Evolutionary conservation across 2,329 filamentous ascomycete species (phyloP).

Genomic region (Orbilia oligospora): DNA sequence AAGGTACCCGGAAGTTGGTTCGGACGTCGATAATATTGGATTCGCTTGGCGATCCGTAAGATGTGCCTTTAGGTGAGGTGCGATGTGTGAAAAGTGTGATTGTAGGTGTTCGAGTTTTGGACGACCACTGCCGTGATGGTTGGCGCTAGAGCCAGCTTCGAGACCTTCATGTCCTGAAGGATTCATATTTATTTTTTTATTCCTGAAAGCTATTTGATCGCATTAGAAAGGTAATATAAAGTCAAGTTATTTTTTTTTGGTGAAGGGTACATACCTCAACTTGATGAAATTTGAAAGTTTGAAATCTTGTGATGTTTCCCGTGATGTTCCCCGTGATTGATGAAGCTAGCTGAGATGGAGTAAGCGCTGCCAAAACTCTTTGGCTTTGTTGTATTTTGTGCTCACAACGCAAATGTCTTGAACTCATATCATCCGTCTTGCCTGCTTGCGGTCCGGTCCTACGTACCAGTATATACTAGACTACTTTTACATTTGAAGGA

Average conservation of each 20-base stretch:
- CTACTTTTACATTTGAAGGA: too few species aligned
- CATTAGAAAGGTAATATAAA: background rate
- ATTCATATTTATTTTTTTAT: conserved; percentile 39
- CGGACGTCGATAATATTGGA: conserved; percentile 62
- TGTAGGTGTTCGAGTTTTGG: conserved; percentile 56
- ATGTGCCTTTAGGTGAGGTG: conserved; percentile 62
- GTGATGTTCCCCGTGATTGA: conserved; percentile 14
- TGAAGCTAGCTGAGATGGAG: conserved; percentile 15
- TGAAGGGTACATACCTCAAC: background rate
- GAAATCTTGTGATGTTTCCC: conserved; percentile 6
- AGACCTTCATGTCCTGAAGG: conserved; percentile 20
- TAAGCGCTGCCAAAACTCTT: conserved; percentile 1
- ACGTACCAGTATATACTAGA: too few species aligned
- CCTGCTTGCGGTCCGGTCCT: too few species aligned
- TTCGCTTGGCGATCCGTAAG: conserved; percentile 63
- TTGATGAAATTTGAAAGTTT: background rate
- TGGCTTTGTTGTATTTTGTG: background rate
- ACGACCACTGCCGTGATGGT: conserved; percentile 24
- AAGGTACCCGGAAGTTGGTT: conserved; percentile 55
- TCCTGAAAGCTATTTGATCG: background rate
- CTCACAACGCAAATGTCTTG: background rate
- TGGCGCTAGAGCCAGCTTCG: conserved; percentile 21
- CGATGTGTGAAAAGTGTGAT: conserved; percentile 62
- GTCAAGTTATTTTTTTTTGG: background rate
- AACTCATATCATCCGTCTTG: too few species aligned